Percentiles rank a stretch among this genome's conserved stretches.
Evolutionary conservation across 176 grass and related monocot genomes (phyloP).

Genomic region (sorghum (Sorghum bicolor)): Sorghum_bicolor_NCBIv3 NC_012871.2:72257001-72257500

Average conservation of each 20-base stretch:
- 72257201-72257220: not conserved
- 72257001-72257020: slow-evolving; percentile 17
- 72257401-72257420: not conserved
- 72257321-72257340: slow-evolving; percentile 38
- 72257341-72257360: slow-evolving; percentile 33
- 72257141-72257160: not conserved
- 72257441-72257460: not conserved
- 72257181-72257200: not conserved
- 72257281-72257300: not conserved
- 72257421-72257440: not conserved
- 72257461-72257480: slow-evolving; percentile 18
- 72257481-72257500: slow-evolving; percentile 29
- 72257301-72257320: slow-evolving; percentile 9
- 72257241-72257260: not conserved
- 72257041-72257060: not conserved
- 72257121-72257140: not conserved
- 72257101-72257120: not conserved
- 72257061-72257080: not conserved
- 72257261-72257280: not conserved
- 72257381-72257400: not conserved
- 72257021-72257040: not conserved
- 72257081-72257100: not conserved
- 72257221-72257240: not conserved
- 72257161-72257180: not conserved
- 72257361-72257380: not conserved